Conservation (phyloP, 2,329 filamentous ascomycete species). For the Colletotrichum kahawae region DNA sequence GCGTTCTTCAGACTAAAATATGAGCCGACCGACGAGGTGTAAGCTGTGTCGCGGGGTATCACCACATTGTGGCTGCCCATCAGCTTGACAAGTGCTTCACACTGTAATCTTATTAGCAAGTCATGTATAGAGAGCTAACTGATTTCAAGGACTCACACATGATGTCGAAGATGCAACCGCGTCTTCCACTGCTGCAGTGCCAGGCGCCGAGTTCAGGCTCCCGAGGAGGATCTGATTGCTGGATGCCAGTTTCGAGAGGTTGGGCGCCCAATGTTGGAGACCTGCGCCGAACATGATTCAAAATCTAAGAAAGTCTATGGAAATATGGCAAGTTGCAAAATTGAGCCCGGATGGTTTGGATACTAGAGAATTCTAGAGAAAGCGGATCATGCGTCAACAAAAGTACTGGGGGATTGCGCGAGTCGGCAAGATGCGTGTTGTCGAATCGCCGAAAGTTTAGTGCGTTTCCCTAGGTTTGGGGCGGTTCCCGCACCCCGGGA, state of each 20-base stretch:
- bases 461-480: not conserved
- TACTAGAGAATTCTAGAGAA: rapidly evolving
- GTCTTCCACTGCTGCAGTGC: not conserved
- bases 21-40: not conserved
- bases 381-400: not conserved
- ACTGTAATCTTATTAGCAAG: not conserved
- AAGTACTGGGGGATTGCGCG: not conserved
- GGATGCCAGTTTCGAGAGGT: not conserved
- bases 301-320: not conserved
- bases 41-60: not conserved
- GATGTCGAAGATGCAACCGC: not conserved
- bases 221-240: not conserved
- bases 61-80: not conserved
- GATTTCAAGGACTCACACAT: not conserved
- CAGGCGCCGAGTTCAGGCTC: not conserved
- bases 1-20: constrained; percentile 1
- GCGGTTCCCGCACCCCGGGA: not conserved
- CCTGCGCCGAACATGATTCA: not conserved
- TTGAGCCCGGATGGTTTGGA: rapidly evolving
- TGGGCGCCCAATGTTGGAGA: not conserved
- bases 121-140: not conserved
- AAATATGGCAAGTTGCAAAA: not conserved
- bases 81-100: not conserved
- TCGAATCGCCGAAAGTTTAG: not conserved
- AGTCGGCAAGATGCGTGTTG: not conserved